Base-by-base conservation (phyloP, 371 early-diverging fungal species). In the Rhizopus stolonifer region DNA sequence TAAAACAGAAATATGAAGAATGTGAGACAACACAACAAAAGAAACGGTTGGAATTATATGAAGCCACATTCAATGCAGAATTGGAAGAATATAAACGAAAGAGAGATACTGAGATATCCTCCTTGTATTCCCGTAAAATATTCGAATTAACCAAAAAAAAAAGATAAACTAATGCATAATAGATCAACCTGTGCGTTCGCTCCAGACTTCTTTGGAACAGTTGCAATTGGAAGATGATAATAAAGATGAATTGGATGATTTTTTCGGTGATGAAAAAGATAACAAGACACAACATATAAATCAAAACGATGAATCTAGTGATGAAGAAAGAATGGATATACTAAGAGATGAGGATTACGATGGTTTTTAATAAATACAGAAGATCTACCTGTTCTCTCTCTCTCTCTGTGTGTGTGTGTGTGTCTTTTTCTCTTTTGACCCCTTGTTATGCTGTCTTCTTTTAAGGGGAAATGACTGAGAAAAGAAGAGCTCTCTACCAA, bases 61-160 rank as follows among this genome's bases (percentile, higher is more conserved):
- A 77, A 26, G 72, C 70, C 0, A 72, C 60, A 4, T 77, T 77
- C 46, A 65, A 74, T 43, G 74, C 78, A 7, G 72, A 77, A 33
- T 32, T 77, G 13, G 72, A 74, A 45, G 70, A 74, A 13, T 77
- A 74, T 52, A 65, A 64, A 25, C 52, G 68, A n/a, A 49, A 64
- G 52, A 55, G 72, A 46, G 70, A 72, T 38, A 68, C 57, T 1
- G 56, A 77, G 26, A 72, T 74, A 2, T 68, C 66, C 8, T 69
- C 78, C 2, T 43, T 77, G 0, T 74, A 77, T 53, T 46, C 65
- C 36, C 29, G 77, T 72, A 56, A 49, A n/a, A n/a, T n/a, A n/a
- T n/a, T n/a, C n/a, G n/a, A n/a, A n/a, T n/a, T n/a, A n/a, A n/a
- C n/a, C n/a, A n/a, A n/a, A n/a, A n/a, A n/a, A n/a, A n/a, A n/a